These are phyloP conservation scores for Trichosporon ovoides DNA, from an alignment of 1,284 basidiomycete species.

Conservation along the genomic window DNA sequence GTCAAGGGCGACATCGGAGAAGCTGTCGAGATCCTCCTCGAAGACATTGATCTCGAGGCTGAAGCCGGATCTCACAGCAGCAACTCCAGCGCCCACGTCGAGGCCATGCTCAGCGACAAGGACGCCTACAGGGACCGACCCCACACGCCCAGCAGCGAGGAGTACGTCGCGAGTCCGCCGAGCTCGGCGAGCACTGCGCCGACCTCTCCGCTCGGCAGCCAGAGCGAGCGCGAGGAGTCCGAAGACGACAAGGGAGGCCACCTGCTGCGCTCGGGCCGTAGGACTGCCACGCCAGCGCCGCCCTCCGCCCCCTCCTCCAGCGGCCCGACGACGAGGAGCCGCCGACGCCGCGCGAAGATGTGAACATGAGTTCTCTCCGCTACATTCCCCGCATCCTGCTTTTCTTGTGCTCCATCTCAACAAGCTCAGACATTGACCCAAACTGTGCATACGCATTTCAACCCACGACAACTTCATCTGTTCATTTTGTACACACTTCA, in stretches of 20 bases:
- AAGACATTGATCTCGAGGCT: constrained; percentile 29
- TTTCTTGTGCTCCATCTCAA: too few relatives aligned
- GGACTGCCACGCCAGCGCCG: not conserved
- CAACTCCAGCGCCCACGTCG: constrained; percentile 3
- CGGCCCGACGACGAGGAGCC: not conserved
- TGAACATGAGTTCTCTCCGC: not conserved
- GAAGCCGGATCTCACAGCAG: constrained; percentile 8
- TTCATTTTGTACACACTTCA: not conserved
- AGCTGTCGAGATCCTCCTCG: constrained; percentile 40
- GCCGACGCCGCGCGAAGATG: constrained; percentile 3
- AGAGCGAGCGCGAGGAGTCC: constrained; percentile 7
- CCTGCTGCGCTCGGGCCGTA: not conserved
- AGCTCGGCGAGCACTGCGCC: constrained; percentile 14
- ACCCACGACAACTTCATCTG: not conserved
- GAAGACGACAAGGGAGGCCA: constrained; percentile 1
- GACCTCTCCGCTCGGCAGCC: constrained; percentile 11
- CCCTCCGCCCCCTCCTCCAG: not conserved
- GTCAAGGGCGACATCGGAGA: constrained; percentile 36
- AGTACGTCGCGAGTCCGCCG: constrained; percentile 3
- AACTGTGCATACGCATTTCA: not conserved
- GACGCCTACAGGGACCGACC: constrained; percentile 10
- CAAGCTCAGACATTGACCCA: not conserved
- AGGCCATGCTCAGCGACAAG: constrained; percentile 6
- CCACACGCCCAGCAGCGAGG: constrained; percentile 7
- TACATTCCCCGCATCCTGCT: not conserved